Evolutionary conservation across 352 stramenopile genomes (phyloP).

Genomic region (Phytophthora ohioensis): DNA sequence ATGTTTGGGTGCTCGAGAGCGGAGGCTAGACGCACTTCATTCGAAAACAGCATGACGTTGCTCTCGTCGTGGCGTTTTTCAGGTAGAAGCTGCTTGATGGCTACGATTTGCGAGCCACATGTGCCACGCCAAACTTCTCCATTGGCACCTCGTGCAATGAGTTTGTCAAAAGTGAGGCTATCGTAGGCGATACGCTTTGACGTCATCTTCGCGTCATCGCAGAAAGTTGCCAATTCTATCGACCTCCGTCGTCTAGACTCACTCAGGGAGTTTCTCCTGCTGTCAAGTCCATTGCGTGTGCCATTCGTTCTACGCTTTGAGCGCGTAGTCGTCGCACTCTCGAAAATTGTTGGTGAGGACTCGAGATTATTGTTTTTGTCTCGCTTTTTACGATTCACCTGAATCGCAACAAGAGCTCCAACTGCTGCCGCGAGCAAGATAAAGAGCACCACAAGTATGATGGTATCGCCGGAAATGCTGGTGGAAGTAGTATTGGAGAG

Average conservation of each 20-base stretch:
- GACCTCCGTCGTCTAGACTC: slow-evolving; percentile 39
- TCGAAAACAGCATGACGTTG: slow-evolving; percentile 58
- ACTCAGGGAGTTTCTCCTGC: slow-evolving; percentile 19
- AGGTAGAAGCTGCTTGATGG: slow-evolving; percentile 68
- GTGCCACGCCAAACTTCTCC: slow-evolving; percentile 71
- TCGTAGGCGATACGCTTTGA: slow-evolving; percentile 56
- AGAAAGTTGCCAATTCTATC: slow-evolving; percentile 48
- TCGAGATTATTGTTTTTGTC: slow-evolving; percentile 5
- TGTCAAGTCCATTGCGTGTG: slow-evolving; percentile 5
- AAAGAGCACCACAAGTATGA: slow-evolving; percentile 39
- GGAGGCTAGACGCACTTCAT: slow-evolving; percentile 61
- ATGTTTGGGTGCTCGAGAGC: slow-evolving; percentile 70
- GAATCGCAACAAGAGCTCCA: slow-evolving; percentile 29
- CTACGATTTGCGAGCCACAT: slow-evolving; percentile 51
- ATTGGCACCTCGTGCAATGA: slow-evolving; percentile 58
- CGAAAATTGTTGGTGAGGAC: slow-evolving; percentile 35
- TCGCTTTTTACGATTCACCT: slow-evolving; percentile 26
- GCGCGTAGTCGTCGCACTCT: slow-evolving; percentile 27
- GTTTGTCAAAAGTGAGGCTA: slow-evolving; percentile 45
- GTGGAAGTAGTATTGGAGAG: slow-evolving; percentile 4
- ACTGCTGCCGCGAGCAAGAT: slow-evolving; percentile 26
- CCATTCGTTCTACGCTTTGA: slow-evolving; percentile 16
- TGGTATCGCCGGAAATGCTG: slow-evolving; percentile 25
- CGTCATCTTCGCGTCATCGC: slow-evolving; percentile 54
- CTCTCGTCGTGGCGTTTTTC: slow-evolving; percentile 54